These are phyloP conservation scores for Oidium heveae DNA, from an alignment of 2,329 filamentous ascomycete species.

Conservation along the genomic window DNA sequence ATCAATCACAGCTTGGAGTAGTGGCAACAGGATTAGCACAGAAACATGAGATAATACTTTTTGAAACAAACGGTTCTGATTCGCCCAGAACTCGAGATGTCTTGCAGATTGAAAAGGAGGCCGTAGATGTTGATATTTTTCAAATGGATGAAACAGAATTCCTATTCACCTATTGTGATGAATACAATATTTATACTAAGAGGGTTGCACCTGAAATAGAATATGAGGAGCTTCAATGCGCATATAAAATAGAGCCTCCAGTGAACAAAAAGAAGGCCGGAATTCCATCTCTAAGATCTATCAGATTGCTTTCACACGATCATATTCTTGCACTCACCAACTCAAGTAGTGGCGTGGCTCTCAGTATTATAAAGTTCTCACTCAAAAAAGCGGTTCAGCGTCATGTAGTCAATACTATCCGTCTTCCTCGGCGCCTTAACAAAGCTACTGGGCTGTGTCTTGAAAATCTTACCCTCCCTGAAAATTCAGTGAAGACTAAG, in stretches of 20 bases:
- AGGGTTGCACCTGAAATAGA: slow-evolving; percentile 15
- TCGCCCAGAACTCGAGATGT: slow-evolving; percentile 24
- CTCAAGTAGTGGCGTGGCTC: slow-evolving; percentile 27
- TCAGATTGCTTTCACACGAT: slow-evolving; percentile 31
- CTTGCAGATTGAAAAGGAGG: slow-evolving; percentile 28
- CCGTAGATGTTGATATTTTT: slow-evolving; percentile 44
- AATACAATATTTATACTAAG: slow-evolving; percentile 42
- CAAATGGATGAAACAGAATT: slow-evolving; percentile 37
- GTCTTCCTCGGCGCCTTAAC: slow-evolving; percentile 41
- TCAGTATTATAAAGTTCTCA: slow-evolving; percentile 26
- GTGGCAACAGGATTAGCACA: slow-evolving; percentile 56
- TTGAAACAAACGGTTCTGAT: slow-evolving; percentile 32
- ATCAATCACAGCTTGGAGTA: slow-evolving; percentile 40
- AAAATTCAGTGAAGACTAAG: slow-evolving; percentile 22
- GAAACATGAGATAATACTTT: slow-evolving; percentile 55
- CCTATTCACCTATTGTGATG: slow-evolving; percentile 54
- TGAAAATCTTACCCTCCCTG: slow-evolving; percentile 34
- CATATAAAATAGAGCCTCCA: slow-evolving; percentile 29
- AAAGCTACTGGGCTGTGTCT: slow-evolving; percentile 60
- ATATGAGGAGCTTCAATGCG: slow-evolving; percentile 22
- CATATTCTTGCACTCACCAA: slow-evolving; percentile 35
- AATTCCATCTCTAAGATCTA: slow-evolving; percentile 27
- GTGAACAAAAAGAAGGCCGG: slow-evolving; percentile 17
- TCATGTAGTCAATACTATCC: slow-evolving; percentile 24
- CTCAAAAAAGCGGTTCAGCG: slow-evolving; percentile 15